Conservation (phyloP, 306 rosid genomes). For the Glycine soja region DNA sequence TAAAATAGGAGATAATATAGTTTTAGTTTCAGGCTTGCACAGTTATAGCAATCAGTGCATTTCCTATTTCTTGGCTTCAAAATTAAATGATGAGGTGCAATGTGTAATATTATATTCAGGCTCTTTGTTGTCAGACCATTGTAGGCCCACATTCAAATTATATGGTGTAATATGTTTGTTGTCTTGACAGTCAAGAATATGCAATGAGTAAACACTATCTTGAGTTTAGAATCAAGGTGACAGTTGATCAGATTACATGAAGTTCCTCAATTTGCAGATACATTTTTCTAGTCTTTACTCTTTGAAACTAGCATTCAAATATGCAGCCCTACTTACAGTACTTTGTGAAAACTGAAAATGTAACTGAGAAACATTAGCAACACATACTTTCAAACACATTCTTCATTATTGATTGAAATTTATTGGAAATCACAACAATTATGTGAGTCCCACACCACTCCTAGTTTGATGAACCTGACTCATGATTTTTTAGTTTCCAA, state of each 20-base stretch:
- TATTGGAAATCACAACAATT: too few species aligned
- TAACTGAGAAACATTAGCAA: neutral
- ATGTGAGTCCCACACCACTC: neutral
- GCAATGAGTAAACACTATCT: neutral
- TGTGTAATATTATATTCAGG: neutral
- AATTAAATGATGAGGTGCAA: slow-evolving; percentile 13
- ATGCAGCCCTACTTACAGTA: slow-evolving; percentile 23
- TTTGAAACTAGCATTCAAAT: slow-evolving; percentile 33
- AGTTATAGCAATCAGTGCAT: neutral
- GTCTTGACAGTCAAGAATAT: slow-evolving; percentile 10
- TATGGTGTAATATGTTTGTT: slow-evolving; percentile 27
- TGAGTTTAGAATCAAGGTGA: slow-evolving; percentile 4
- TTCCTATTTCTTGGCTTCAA: slow-evolving; percentile 7
- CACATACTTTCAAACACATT: too few species aligned
- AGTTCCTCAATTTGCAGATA: slow-evolving; percentile 34
- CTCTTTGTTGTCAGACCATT: neutral
- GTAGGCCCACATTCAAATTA: slow-evolving; percentile 26
- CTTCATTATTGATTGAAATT: too few species aligned
- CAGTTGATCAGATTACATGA: slow-evolving; percentile 18
- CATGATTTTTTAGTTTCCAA: neutral
- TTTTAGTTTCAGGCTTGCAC: slow-evolving; percentile 19
- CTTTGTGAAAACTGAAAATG: neutral
- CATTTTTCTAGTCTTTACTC: slow-evolving; percentile 27
- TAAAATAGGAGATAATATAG: slow-evolving; percentile 6
- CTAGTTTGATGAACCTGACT: neutral